Base-by-base conservation (phyloP, 2,329 filamentous ascomycete species). In the Aureobasidium sp. region DNA sequence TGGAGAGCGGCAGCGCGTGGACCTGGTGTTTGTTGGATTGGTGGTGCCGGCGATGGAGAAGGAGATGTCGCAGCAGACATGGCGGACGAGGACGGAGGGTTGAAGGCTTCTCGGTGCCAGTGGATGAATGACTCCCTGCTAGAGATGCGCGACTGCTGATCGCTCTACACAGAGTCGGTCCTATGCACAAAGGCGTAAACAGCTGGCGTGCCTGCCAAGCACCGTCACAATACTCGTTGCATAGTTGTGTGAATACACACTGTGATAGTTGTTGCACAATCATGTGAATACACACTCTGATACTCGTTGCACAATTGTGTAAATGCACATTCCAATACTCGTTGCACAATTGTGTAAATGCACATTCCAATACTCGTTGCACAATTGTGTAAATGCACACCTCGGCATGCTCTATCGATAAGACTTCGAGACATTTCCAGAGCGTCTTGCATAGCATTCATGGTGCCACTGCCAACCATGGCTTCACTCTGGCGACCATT, bases 1-100 rank as follows among this genome's bases (percentile, higher is more conserved):
- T 82, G 78, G 8, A 87, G 75, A 50, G 80, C 80, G 49, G 80
- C 76, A 25, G 83, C 84, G 73, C 84, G 84, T 27, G 79, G 81
- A 33, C 84, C 83, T 2, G 82, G 83, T 1, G 81, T 74, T 33
- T 78, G 73, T 45, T 81, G 72, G 57, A 81, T 72, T 13, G 83
- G 81, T 6, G 81, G 78, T n/a, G 77, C 73, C 13, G 77, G 75
- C 4, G 75, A 75, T 11, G 81, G 81, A 33, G 81, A 83, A 3
- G 79, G 78, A 13, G 74, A 76, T 7, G 42, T 31, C 19, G 51
- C 25, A 38, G 33, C 31, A 19, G 55, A 49, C 33, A 58, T 58
- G 55, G 43, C 23, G 17, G 25, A 31, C 23, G 51, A 40, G 2
- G 53, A 35, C 13, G 9, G 27, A 55, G 35, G 35, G 25, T 25